Base-by-base conservation (phyloP, 2,329 filamentous ascomycete genomes). In the Nothopassalora personata region DNA sequence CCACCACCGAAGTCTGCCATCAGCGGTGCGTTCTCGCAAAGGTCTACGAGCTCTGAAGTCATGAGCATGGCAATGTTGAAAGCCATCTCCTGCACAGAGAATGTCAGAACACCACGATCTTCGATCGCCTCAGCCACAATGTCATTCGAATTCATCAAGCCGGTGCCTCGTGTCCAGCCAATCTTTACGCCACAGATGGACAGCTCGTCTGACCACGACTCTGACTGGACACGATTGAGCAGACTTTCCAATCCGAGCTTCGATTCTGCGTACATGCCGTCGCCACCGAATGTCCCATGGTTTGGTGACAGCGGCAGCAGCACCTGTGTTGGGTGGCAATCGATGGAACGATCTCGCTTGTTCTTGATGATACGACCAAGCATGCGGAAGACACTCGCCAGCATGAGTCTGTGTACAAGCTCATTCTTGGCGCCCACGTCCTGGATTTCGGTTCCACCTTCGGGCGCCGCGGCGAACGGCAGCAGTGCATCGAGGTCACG, bases 51-150 rank as follows among this genome's bases (percentile, higher is more conserved):
- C 28, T 87, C 84, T 43, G 94, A 92, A 1, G 92, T 89, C 94
- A 99, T 96, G 55, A 99, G 84, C 67, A 94, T 93, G 49, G 99
- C 85, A 66, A 99, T 78, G 78, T 99, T 99, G 83, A 99, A 99
- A n/a, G 94, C 94, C 94, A 99, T 99, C 77, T 99, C 94, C 74
- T 96, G 91, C 78, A 97, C 94, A 8, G 93, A 97, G 82, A 99
- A 99, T 3, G 94, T 99, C 69, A 94, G 91, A 27, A 97, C 94
- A 70, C 94, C 94, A 66, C 95, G 94, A 69, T 90, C 90, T 80
- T 99, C 94, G 58, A 99, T 91, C 60, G 93, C 94, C 75, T 97
- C 93, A 36, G 94, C 94, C 65, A 97, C 92, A 68, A 97, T 86
- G 76, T 99, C 97, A 82, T 97, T 97, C 71, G 89, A 92, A 66